Percentiles rank a stretch among this genome's conserved stretches.
Evolutionary conservation across 441 rosid genomes (phyloP).

Genomic region (Eugenia klotzschiana): DNA sequence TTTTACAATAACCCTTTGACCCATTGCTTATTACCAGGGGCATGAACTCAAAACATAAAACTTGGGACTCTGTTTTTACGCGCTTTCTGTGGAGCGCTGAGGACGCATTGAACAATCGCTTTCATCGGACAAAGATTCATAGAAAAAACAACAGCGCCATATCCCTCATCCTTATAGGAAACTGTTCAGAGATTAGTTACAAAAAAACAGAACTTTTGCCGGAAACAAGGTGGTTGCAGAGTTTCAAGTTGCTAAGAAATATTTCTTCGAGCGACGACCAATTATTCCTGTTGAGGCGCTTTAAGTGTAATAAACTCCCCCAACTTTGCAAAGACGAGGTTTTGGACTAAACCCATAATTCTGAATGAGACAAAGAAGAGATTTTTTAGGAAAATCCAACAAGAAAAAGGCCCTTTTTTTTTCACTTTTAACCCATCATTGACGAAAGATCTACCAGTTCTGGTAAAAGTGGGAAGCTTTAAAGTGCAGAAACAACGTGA

Average conservation of each 20-base stretch:
- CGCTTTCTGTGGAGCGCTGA: neutral
- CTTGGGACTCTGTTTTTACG: neutral
- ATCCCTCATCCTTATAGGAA: neutral
- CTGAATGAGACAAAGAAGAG: neutral
- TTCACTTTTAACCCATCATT: neutral
- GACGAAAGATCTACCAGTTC: neutral
- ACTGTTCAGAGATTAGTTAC: neutral
- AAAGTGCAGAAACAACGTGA: slow-evolving; percentile 9
- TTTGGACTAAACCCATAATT: neutral
- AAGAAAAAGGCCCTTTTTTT: neutral
- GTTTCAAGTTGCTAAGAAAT: neutral
- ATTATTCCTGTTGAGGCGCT: neutral
- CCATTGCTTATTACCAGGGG: neutral
- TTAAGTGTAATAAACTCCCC: neutral
- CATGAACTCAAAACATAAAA: neutral
- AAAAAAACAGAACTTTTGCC: neutral
- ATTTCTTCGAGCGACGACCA: neutral
- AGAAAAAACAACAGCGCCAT: neutral
- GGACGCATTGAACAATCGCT: neutral
- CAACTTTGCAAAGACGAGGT: neutral
- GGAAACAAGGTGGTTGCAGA: neutral
- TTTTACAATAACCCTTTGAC: neutral
- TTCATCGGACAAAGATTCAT: neutral
- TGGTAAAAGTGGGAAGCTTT: neutral
- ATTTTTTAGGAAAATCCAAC: neutral